Evolutionary conservation across 352 stramenopile genomes (phyloP).

Genomic region (Sclerospora graminicola): DNA sequence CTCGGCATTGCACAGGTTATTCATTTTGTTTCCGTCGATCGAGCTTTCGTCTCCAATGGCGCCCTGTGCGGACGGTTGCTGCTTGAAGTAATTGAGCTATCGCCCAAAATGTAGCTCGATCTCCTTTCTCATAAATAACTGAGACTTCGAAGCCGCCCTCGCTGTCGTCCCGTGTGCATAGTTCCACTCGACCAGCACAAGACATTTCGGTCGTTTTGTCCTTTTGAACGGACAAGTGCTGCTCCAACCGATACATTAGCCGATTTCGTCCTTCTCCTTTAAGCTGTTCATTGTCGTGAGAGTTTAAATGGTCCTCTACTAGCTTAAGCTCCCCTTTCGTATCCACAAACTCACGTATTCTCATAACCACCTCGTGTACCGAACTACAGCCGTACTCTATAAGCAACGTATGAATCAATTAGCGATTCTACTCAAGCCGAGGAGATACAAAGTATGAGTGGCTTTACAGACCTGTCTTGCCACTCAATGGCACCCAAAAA

Average conservation of each 20-base stretch:
- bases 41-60: conserved; percentile 52
- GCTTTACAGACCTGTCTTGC: conserved; percentile 13
- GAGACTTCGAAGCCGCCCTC: conserved; percentile 25
- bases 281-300: conserved; percentile 1
- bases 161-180: conserved; percentile 10
- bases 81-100: conserved; percentile 46
- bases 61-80: conserved; percentile 42
- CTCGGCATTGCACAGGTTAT: neutral
- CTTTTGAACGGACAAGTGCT: conserved; percentile 1
- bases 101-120: conserved; percentile 57
- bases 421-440: neutral
- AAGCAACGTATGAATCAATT: conserved; percentile 1
- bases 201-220: neutral
- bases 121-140: conserved; percentile 38
- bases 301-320: conserved; percentile 6
- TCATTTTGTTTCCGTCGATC: conserved; percentile 9
- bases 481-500: conserved; percentile 33
- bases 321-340: conserved; percentile 11
- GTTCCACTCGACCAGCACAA: conserved; percentile 26
- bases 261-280: conserved; percentile 1
- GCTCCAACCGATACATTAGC: conserved; percentile 13
- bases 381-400: conserved; percentile 26
- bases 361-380: conserved; percentile 27
- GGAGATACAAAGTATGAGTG: neutral
- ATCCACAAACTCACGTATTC: conserved; percentile 31